Conservation (phyloP, 2,329 filamentous ascomycete genomes). For the Botrytis hyacinthi region DNA sequence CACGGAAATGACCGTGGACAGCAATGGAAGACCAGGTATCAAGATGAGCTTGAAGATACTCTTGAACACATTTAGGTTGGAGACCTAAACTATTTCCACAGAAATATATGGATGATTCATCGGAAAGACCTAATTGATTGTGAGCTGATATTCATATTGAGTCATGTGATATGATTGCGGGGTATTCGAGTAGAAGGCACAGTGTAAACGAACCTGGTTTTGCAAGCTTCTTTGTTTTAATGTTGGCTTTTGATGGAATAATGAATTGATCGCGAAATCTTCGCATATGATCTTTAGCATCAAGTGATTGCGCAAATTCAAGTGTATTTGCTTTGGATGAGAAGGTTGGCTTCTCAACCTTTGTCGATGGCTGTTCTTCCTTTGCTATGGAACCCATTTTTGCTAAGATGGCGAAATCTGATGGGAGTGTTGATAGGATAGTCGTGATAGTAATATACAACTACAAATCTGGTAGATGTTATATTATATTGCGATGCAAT, state of each 20-base stretch:
- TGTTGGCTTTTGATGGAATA: conserved; percentile 70
- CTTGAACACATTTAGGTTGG: conserved; percentile 67
- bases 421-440: background rate
- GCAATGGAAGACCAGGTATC: conserved; percentile 82
- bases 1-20: conserved; percentile 78
- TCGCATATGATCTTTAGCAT: conserved; percentile 58
- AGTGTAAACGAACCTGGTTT: conserved; percentile 18
- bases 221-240: conserved; percentile 57
- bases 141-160: background rate
- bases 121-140: conserved; percentile 22
- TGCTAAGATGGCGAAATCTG: conserved; percentile 7
- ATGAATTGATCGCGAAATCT: conserved; percentile 69
- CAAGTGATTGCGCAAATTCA: conserved; percentile 54
- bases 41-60: conserved; percentile 69
- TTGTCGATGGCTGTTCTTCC: conserved; percentile 23
- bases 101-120: conserved; percentile 67
- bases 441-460: background rate
- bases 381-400: conserved; percentile 34
- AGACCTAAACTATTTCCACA: conserved; percentile 88
- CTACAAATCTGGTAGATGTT: background rate
- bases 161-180: conserved; percentile 11
- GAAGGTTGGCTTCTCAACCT: conserved; percentile 43
- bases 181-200: conserved; percentile 25
- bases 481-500: background rate
- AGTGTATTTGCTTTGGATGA: conserved; percentile 45